These are phyloP conservation scores for Boeremia exigua DNA, from an alignment of 2,329 filamentous ascomycete genomes.

Conservation along the genomic window DNA sequence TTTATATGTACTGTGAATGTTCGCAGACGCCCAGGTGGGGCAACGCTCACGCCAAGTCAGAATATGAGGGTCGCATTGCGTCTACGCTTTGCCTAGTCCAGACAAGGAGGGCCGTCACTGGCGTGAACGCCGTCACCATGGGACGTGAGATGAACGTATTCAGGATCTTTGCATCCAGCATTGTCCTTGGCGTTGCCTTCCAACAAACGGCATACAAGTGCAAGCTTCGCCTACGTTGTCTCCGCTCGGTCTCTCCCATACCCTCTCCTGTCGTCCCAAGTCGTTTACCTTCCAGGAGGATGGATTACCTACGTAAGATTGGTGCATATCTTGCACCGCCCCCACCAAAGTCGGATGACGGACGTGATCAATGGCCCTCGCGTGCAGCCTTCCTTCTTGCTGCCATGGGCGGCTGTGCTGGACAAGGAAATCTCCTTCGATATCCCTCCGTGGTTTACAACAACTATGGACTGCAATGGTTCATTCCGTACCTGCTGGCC, in stretches of 20 bases:
- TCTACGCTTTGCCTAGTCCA: constrained; percentile 3
- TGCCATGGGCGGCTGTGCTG: constrained; percentile 64
- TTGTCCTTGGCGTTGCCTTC: constrained; percentile 22
- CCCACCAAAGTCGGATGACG: constrained; percentile 47
- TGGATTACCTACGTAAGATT: constrained; percentile 30
- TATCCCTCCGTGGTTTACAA: constrained; percentile 67
- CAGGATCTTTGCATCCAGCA: constrained; percentile 17
- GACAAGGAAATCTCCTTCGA: constrained; percentile 64
- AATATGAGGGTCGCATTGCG: constrained; percentile 3
- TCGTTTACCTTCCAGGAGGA: constrained; percentile 4
- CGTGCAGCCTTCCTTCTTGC: constrained; percentile 63
- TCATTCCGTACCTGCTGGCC: constrained; percentile 63
- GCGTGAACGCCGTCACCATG: constrained; percentile 14
- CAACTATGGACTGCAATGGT: constrained; percentile 67
- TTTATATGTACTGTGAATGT: not conserved
- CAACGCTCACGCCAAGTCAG: not conserved
- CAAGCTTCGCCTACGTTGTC: constrained; percentile 9
- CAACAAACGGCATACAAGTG: constrained; percentile 26
- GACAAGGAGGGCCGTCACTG: not conserved
- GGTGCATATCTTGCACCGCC: constrained; percentile 44
- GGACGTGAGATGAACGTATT: constrained; percentile 14
- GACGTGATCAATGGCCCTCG: constrained; percentile 62
- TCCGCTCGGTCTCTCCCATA: not conserved
- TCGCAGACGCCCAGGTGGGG: not conserved
- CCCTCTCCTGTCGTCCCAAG: not conserved